Conservation (phyloP, 2,329 filamentous ascomycete species). For the Penicillium corylophilum region DNA sequence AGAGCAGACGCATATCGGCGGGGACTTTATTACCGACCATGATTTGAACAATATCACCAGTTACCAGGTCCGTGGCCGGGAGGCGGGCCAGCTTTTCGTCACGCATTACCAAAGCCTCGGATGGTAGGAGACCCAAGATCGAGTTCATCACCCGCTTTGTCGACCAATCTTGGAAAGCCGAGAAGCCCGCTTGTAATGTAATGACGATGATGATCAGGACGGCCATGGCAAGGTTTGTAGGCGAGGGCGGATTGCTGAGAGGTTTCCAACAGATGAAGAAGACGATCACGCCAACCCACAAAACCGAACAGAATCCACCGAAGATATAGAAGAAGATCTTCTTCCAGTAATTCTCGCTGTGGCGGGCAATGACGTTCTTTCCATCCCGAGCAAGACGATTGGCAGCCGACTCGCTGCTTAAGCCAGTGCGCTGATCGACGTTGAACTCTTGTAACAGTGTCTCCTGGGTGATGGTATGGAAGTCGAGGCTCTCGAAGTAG, state of each 20-base stretch:
- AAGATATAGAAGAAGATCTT: constrained; percentile 71
- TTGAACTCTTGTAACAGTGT: constrained; percentile 61
- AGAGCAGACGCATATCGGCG: constrained; percentile 70
- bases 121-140: constrained; percentile 73
- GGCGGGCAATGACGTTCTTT: constrained; percentile 65
- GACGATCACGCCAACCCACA: constrained; percentile 67
- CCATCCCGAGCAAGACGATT: constrained; percentile 63
- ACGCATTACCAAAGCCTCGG: constrained; percentile 67
- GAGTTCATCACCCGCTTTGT: constrained; percentile 75
- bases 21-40: constrained; percentile 73
- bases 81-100: constrained; percentile 56
- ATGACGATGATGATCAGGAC: constrained; percentile 74
- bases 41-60: constrained; percentile 68
- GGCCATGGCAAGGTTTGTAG: constrained; percentile 69
- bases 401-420: constrained; percentile 59
- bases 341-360: constrained; percentile 60
- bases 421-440: constrained; percentile 57
- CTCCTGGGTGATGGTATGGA: constrained; percentile 61
- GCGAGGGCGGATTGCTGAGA: constrained; percentile 66
- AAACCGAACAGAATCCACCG: constrained; percentile 73
- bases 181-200: constrained; percentile 67
- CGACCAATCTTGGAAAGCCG: constrained; percentile 72
- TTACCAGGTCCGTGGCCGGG: constrained; percentile 64
- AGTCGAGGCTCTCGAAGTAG: constrained; percentile 63
- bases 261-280: constrained; percentile 78